These are phyloP conservation scores for Aspergillus funiculosus DNA, from an alignment of 495 filamentous ascomycete genomes.

Conservation along the genomic window DNA sequence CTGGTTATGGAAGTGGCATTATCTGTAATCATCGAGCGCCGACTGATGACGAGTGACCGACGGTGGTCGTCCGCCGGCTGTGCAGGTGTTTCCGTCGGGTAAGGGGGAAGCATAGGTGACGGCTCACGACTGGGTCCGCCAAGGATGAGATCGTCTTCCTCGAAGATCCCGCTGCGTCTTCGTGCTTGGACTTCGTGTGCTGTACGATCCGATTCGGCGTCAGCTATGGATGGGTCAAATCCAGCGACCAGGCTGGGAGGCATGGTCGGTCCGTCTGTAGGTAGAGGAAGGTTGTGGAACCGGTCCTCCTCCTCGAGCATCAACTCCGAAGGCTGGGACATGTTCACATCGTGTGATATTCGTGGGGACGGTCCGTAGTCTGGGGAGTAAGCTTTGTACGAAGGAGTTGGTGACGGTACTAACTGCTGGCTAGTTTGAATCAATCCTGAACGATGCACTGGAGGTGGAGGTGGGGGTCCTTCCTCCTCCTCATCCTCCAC, in stretches of 20 bases:
- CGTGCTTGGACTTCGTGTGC: constrained; percentile 23
- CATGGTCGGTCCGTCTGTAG: constrained; percentile 43
- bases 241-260: constrained; percentile 67
- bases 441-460: constrained; percentile 41
- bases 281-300: constrained; percentile 22
- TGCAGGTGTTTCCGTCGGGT: constrained; percentile 36
- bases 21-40: constrained; percentile 9
- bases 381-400: constrained; percentile 35
- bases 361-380: constrained; percentile 22
- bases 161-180: constrained; percentile 29
- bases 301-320: constrained; percentile 13
- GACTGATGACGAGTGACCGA: constrained; percentile 7
- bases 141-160: constrained; percentile 25
- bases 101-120: constrained; percentile 21
- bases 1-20: constrained; percentile 5
- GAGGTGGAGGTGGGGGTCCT: constrained; percentile 42
- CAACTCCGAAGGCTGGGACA: constrained; percentile 14
- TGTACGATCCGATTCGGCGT: constrained; percentile 49
- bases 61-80: constrained; percentile 24
- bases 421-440: constrained; percentile 24
- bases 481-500: constrained; percentile 63
- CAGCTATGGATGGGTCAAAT: constrained; percentile 53
- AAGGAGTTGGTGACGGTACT: constrained; percentile 24
- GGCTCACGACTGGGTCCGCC: constrained; percentile 24
- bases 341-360: constrained; percentile 17